Percentiles rank a stretch among this genome's conserved stretches.
Conservation (phyloP, 2,329 filamentous ascomycete genomes). For the Leptodontidium sp. region DNA sequence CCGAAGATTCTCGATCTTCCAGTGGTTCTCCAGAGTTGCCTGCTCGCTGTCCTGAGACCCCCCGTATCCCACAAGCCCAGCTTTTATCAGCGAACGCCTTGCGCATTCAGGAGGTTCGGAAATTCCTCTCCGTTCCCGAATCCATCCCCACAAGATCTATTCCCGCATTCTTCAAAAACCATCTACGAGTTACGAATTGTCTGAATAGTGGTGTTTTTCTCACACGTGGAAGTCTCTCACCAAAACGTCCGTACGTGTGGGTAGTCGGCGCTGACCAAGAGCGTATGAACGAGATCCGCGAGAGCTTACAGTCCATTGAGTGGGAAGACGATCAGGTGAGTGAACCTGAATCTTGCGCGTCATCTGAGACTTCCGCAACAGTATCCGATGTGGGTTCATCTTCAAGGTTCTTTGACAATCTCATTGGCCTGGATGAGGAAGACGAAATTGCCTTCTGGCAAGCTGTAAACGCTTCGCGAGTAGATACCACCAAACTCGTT, state of each 20-base stretch:
- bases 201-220: neutral
- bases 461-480: neutral
- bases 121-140: conserved; percentile 13
- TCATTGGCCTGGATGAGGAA: neutral
- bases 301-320: neutral
- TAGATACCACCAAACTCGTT: neutral
- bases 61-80: neutral
- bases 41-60: neutral
- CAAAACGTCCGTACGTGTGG: neutral
- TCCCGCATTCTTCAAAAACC: conserved; percentile 7
- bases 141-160: neutral
- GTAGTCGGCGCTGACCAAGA: neutral
- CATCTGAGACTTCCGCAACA: too few relatives aligned
- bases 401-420: neutral
- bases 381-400: too few relatives aligned
- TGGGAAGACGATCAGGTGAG: conserved; percentile 13
- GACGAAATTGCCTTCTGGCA: neutral
- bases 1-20: neutral
- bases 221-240: neutral
- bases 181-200: neutral
- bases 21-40: too few relatives aligned
- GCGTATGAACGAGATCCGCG: neutral
- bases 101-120: neutral
- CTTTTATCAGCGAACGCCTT: neutral
- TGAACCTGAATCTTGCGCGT: neutral